A percentile compares a stretch with the other conserved stretches of the same genome.
These are phyloP conservation scores for Fusarium piperis DNA, from an alignment of 2,329 filamentous ascomycete species.

Conservation along the genomic window DNA sequence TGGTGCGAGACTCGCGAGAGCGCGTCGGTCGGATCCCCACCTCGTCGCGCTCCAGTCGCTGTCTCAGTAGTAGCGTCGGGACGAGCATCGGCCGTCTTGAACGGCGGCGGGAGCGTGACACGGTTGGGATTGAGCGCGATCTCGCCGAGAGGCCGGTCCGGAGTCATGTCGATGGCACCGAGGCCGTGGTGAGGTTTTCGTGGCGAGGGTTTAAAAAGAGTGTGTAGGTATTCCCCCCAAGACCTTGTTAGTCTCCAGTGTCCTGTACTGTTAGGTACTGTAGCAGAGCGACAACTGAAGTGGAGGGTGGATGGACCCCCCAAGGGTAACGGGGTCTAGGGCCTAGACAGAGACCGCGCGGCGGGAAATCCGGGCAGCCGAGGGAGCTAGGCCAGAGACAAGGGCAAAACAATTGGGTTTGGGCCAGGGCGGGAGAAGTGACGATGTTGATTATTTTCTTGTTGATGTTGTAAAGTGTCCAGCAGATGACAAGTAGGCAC, in stretches of 20 bases:
- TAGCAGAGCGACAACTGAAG: conserved; percentile 5
- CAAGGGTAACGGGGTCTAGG: conserved; percentile 26
- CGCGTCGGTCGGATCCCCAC: conserved; percentile 42
- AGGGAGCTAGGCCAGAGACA: conserved; percentile 28
- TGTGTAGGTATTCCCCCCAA: background rate
- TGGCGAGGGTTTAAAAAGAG: background rate
- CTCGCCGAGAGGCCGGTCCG: conserved; percentile 33
- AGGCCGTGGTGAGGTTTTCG: conserved; percentile 8
- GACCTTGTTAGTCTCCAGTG: background rate
- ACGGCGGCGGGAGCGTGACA: conserved; percentile 31
- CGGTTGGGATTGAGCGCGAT: conserved; percentile 33
- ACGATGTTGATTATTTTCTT: conserved; percentile 30
- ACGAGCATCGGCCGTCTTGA: conserved; percentile 17
- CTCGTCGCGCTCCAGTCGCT: conserved; percentile 33
- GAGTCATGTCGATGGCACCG: conserved; percentile 30
- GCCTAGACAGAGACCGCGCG: conserved; percentile 32
- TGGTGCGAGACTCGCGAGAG: conserved; percentile 37
- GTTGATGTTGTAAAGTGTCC: background rate
- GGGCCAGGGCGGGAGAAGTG: conserved; percentile 1
- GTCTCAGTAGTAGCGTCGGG: conserved; percentile 25
- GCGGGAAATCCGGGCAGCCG: conserved; percentile 33
- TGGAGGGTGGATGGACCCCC: conserved; percentile 20
- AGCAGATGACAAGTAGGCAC: background rate
- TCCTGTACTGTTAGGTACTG: background rate
- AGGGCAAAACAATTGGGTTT: conserved; percentile 30